Base-by-base conservation (phyloP, 1,284 basidiomycete species). In the Pulveroboletus sp. region DNA sequence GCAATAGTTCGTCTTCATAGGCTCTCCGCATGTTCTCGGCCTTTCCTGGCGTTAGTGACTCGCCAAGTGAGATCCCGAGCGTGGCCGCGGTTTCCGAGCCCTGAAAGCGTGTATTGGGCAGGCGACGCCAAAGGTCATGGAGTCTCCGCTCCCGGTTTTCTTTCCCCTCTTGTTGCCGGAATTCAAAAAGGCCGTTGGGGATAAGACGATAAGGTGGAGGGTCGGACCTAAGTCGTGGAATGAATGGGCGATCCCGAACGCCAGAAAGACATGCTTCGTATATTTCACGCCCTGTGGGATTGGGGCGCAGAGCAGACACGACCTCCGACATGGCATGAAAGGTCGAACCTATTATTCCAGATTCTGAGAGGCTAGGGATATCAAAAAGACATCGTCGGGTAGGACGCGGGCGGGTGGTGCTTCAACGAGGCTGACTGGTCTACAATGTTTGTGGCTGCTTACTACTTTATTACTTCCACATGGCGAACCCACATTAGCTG, bases 1-100 rank as follows among this genome's bases (percentile, higher is more conserved):
- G 78, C 52, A 90, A 75, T 40, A 96, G 76, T 70, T 96, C 94
- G 62, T 84, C 82, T 62, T 91, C 85, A 74, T 96, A 95, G 74
- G 86, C 82, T 54, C 77, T 80, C 62, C 83, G 79, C 65, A 94
- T 76, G 63, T 82, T 77, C 66, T 85, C 81, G 20, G 89, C 92
- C 53, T 81, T 79, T 74, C 92, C 89, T 36, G 77, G 78, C 39
- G 85, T 87, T 62, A 91, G 71, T 51, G 76, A 73, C 61, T 68
- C 61, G 47, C 65, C 58, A 51, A 52, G 52, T 40, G 58, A 57
- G 56, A 57, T 56, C 52, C 53, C 59, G 39, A 61, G 58, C 35
- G 67, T 64, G 36, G 65, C 64, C 52, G 67, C 70, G 52, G 73
- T 53, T 28, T 64, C 58, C 48, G 71, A 52, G 42, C 59, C 65